phyloP scores from a whole-genome alignment of 352 stramenopile genomes.

The Phytopythium kandeliae region DNA sequence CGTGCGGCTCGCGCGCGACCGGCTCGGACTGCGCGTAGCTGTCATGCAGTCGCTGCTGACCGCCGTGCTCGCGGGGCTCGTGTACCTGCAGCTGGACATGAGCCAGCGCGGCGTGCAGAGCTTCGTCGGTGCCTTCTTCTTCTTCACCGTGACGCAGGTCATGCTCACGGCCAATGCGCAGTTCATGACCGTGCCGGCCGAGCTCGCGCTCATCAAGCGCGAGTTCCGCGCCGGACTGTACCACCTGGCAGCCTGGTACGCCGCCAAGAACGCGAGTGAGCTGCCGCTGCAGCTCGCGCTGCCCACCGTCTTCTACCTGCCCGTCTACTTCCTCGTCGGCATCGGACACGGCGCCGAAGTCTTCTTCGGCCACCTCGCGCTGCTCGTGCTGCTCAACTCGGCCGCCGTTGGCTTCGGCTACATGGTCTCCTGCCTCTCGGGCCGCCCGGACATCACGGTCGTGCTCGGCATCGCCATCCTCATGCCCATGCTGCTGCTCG shows the following conservation, averaged over 20 bases:
- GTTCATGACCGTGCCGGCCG: constrained; percentile 16
- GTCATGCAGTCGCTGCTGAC: constrained; percentile 18
- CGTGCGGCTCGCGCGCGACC: constrained; percentile 23
- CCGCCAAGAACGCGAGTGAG: constrained; percentile 33
- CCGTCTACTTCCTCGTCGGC: constrained; percentile 26
- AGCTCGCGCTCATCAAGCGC: constrained; percentile 16
- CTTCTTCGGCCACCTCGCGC: constrained; percentile 19
- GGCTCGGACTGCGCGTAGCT: constrained; percentile 14
- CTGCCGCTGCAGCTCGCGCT: constrained; percentile 23
- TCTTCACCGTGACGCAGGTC: constrained; percentile 26
- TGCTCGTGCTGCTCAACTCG: constrained; percentile 22
- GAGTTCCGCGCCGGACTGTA: constrained; percentile 26
- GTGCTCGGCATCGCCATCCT: constrained; percentile 20
- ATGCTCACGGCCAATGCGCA: constrained; percentile 23
- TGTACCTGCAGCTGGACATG: constrained; percentile 24
- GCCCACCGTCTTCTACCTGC: constrained; percentile 20
- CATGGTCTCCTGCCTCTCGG: constrained; percentile 25
- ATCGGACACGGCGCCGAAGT: constrained; percentile 8
- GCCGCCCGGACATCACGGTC: constrained; percentile 14
- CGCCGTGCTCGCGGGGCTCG: constrained; percentile 18
- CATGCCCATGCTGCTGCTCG: constrained; percentile 28
- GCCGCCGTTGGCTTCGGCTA: constrained; percentile 20
- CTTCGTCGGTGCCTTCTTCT: constrained; percentile 27
- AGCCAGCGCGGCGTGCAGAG: constrained; percentile 17
- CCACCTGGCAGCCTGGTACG: constrained; percentile 18